Evolutionary conservation across 164 flowering plant genomes (phyloP).

Genomic region (Vitis rupestris): DNA sequence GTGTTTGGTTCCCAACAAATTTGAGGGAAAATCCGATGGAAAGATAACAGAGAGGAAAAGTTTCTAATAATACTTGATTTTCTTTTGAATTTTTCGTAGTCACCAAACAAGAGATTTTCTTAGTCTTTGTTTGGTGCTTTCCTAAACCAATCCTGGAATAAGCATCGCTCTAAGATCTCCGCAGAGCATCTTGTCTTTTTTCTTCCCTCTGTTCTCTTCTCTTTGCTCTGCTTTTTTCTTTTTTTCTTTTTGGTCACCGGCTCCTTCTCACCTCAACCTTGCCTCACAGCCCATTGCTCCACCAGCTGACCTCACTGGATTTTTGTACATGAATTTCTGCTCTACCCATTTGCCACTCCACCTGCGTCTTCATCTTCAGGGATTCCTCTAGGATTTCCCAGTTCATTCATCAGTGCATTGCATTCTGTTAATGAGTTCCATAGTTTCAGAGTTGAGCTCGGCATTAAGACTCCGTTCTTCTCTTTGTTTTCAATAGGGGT

Average conservation of each 20-base stretch:
- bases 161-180: constrained; percentile 1
- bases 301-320: no score
- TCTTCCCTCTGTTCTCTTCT: neutral
- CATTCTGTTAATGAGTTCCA: neutral
- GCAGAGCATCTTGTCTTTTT: neutral
- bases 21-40: no score
- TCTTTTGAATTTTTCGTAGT: no score
- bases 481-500: neutral
- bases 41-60: neutral
- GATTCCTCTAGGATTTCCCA: no score
- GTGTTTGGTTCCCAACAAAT: neutral
- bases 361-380: no score
- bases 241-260: neutral
- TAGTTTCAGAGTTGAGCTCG: neutral
- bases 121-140: no score
- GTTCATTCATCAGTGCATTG: no score
- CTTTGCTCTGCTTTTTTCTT: neutral
- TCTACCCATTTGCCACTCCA: no score
- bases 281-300: neutral
- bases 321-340: no score
- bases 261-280: neutral
- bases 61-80: no score
- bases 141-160: neutral
- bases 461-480: neutral
- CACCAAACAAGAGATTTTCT: no score